Percentiles rank a stretch among this genome's conserved stretches.
phyloP scores from a whole-genome alignment of 495 filamentous ascomycete genomes.

The Patellaria atrata region DNA sequence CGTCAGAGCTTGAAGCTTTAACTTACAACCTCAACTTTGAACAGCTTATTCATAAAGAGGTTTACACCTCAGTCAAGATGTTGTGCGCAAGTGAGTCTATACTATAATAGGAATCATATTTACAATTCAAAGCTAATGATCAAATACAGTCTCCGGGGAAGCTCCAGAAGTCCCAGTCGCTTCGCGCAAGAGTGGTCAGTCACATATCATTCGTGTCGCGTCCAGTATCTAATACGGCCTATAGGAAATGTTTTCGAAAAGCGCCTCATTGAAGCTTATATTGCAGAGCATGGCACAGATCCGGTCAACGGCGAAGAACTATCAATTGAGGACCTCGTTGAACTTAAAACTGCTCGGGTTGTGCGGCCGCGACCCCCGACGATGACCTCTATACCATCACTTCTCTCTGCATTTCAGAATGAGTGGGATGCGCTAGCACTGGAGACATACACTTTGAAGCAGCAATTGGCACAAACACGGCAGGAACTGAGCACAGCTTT shows the following conservation, averaged over 20 bases:
- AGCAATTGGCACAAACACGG: slow-evolving; percentile 75
- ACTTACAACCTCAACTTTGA: too few species aligned
- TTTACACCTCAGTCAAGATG: slow-evolving; percentile 10
- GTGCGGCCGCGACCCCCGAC: slow-evolving; percentile 84
- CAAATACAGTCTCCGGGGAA: slow-evolving; percentile 87
- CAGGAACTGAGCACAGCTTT: slow-evolving; percentile 88
- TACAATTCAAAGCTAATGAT: slow-evolving; percentile 2
- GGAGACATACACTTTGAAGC: slow-evolving; percentile 75
- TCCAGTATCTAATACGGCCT: slow-evolving; percentile 6
- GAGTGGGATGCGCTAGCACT: slow-evolving; percentile 94
- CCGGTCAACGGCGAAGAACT: slow-evolving; percentile 85
- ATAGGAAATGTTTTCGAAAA: slow-evolving; percentile 84
- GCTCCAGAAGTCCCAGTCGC: slow-evolving; percentile 88
- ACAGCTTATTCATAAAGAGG: too few species aligned
- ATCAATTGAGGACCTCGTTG: slow-evolving; percentile 70
- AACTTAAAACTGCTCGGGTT: slow-evolving; percentile 65
- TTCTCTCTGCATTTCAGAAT: slow-evolving; percentile 91
- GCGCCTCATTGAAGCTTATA: slow-evolving; percentile 86
- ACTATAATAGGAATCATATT: background rate
- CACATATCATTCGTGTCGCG: background rate
- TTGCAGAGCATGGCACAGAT: slow-evolving; percentile 85
- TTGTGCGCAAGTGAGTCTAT: slow-evolving; percentile 19
- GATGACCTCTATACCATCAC: slow-evolving; percentile 90
- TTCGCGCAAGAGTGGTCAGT: slow-evolving; percentile 81
- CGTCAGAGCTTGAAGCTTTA: too few species aligned